phyloP scores from a whole-genome alignment of 805 yeast genomes.

The Candida maesae region DNA sequence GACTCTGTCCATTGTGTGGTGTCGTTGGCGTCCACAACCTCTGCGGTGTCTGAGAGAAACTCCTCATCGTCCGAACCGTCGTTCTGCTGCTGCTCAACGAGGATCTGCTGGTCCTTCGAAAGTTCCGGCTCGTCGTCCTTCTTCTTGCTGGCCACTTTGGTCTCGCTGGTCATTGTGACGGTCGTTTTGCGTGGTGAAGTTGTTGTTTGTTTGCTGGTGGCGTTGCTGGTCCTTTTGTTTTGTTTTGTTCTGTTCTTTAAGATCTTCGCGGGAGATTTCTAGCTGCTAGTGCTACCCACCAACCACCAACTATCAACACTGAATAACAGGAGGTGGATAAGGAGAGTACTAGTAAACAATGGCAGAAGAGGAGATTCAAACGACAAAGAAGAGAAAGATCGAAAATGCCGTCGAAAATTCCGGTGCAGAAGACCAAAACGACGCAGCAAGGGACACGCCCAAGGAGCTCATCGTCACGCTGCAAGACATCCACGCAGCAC shows the following conservation, averaged over 20 bases:
- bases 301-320: too few species aligned
- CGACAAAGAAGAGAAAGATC: not conserved
- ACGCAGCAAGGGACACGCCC: constrained; percentile 5
- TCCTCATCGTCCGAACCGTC: constrained; percentile 36
- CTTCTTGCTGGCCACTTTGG: not conserved
- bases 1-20: constrained; percentile 53
- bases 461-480: constrained; percentile 15
- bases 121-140: constrained; percentile 3
- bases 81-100: constrained; percentile 24
- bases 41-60: constrained; percentile 39
- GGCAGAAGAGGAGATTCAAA: too few species aligned
- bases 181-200: not conserved
- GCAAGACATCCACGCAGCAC: constrained; percentile 14
- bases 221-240: not conserved
- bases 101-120: constrained; percentile 13
- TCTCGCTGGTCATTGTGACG: constrained; percentile 5
- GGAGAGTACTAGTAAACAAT: too few species aligned
- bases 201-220: not conserved
- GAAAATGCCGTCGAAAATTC: not conserved
- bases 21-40: constrained; percentile 43
- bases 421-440: too few species aligned
- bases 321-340: too few species aligned
- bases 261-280: too few species aligned
- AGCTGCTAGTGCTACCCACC: too few species aligned
- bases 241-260: not conserved